Conservation (phyloP, 2,329 filamentous ascomycete species). For the Xylaria sp. region DNA sequence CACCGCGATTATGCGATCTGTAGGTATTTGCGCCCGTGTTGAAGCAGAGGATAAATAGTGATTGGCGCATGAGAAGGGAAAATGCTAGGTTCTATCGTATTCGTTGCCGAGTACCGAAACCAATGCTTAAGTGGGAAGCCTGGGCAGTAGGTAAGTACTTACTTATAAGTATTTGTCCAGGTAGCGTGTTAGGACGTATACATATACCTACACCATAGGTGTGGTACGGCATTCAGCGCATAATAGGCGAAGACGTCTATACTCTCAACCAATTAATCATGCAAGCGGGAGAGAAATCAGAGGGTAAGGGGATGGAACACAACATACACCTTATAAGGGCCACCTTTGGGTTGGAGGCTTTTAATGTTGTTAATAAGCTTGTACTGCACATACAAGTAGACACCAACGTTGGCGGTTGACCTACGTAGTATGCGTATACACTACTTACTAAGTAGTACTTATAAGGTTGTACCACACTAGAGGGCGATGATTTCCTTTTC, state of each 20-base stretch:
- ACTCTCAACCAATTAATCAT: neutral
- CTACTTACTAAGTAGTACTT: no score
- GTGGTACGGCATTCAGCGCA: slow-evolving; percentile 3
- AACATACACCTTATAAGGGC: slow-evolving; percentile 15
- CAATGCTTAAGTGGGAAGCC: neutral
- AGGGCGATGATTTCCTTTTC: slow-evolving; percentile 31
- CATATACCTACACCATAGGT: neutral
- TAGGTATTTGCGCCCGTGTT: slow-evolving; percentile 4
- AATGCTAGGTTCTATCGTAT: slow-evolving; percentile 6
- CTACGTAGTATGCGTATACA: no score
- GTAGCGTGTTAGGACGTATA: neutral
- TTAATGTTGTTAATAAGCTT: neutral
- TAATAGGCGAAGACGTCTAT: slow-evolving; percentile 1
- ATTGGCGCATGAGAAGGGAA: neutral
- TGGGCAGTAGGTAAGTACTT: no score
- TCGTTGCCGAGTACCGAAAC: slow-evolving; percentile 23
- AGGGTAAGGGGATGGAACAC: neutral
- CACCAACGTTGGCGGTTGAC: slow-evolving; percentile 1
- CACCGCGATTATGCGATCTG: slow-evolving; percentile 11
- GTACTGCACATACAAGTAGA: neutral
- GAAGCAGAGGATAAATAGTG: slow-evolving; percentile 2
- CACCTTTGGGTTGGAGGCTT: neutral
- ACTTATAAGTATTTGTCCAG: neutral
- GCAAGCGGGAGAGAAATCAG: neutral
- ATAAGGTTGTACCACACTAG: no score